Conservation (phyloP, 768 basidiomycete genomes). For the Pleurotus citrinopileatus region DNA sequence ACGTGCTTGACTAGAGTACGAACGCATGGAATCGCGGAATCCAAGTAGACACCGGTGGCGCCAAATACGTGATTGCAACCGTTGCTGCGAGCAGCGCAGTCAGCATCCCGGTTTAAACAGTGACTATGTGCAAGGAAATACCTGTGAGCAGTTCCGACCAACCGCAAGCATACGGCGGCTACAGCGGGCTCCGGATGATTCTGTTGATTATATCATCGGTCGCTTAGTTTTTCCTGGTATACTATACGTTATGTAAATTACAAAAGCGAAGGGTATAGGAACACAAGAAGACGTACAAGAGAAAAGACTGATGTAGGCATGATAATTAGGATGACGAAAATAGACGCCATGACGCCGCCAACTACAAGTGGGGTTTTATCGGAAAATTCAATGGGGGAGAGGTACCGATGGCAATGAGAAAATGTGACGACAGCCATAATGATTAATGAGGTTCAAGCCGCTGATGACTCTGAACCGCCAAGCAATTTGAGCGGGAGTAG, state of each 20-base stretch:
- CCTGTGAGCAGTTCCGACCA: neutral
- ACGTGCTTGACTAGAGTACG: neutral
- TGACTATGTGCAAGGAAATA: neutral
- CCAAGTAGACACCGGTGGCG: neutral
- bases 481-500: neutral
- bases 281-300: too few relatives aligned
- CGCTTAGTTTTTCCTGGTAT: neutral
- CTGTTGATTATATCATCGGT: neutral
- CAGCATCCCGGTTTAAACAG: slow-evolving; percentile 5
- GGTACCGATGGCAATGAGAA: too few relatives aligned
- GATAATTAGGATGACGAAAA: too few relatives aligned
- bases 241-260: too few relatives aligned
- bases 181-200: neutral
- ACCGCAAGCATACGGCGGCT: too few relatives aligned
- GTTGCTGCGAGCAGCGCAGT: neutral
- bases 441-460: neutral
- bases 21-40: too few relatives aligned
- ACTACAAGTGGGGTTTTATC: neutral
- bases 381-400: neutral
- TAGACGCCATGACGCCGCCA: neutral
- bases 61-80: neutral
- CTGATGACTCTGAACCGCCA: slow-evolving; percentile 8
- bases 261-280: too few relatives aligned
- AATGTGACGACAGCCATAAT: neutral
- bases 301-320: too few relatives aligned